Base-by-base conservation (phyloP, 2,329 filamentous ascomycete species). In the Davidsoniella australis region DNA sequence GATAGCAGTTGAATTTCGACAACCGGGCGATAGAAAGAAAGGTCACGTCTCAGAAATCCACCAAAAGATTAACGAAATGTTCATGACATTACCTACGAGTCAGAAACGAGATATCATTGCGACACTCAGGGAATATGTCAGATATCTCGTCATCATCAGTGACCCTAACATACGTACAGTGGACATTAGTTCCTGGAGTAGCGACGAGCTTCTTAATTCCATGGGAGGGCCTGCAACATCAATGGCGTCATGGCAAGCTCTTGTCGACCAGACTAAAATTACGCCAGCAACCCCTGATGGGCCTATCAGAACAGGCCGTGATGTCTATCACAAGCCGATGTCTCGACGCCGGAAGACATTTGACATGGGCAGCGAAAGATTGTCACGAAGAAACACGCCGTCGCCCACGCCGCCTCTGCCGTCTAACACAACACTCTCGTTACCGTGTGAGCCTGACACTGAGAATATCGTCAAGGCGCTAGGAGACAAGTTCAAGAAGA, bases 231-330 rank as follows among this genome's bases (percentile, higher is more conserved):
- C 51, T 33, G 43, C 51, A 16, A 47, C 47, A 23, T 53, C 36
- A 16, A 53, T 53, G 51, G 51, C 51, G 12, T 48, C 45, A 18
- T 53, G 51, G 51, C 51, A 53, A 43, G 51, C 51, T 12, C 47
- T 53, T 18, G 43, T 53, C 6, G 43, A 53, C 14, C 48, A 46
- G 51, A 47, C 42, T 18, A 53, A 53, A 41, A 53, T 53, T 14
- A 53, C 51, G 2, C 51, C 51, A 12, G 43, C 47, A 37, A 43
- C 44, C 10, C 47, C 48, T 5, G 24, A 47, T 26, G 51, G 51
- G 8, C 43, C 46, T 29, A 10, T 53, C 39, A 41, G 51, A 23
- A 46, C 23, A 20, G 51, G 51, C 6, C 51, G 51, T 17, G 51
- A 53, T 38, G 51, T 53, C 5, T 53, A 47, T 37, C 47, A 47